Percentiles rank a stretch among this genome's conserved stretches.
phyloP scores from a whole-genome alignment of 768 basidiomycete species.

The Tylopilus vinaceipallidus region DNA sequence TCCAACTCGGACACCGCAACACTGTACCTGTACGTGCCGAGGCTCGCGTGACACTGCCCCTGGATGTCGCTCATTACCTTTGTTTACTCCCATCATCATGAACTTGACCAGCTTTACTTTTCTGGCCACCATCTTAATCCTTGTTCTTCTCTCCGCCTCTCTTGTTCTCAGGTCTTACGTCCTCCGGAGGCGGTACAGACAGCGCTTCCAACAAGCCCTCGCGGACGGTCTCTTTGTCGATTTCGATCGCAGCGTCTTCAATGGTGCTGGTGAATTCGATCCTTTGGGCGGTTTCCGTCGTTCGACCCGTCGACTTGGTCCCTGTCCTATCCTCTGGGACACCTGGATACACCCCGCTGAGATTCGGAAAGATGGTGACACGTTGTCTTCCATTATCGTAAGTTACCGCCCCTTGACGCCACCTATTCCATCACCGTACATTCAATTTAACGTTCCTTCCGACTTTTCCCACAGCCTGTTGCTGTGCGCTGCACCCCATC shows the following conservation, averaged over 20 bases:
- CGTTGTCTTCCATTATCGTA: conserved; percentile 20
- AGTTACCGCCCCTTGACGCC: not conserved
- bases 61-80: not conserved
- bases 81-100: conserved; percentile 8
- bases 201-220: conserved; percentile 51
- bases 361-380: not conserved
- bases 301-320: conserved; percentile 2
- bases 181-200: conserved; percentile 56
- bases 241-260: conserved; percentile 18
- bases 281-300: conserved; percentile 2
- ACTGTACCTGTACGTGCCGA: conserved; percentile 28
- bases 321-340: conserved; percentile 19
- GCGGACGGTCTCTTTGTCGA: conserved; percentile 43
- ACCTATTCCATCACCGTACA: not conserved
- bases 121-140: conserved; percentile 66
- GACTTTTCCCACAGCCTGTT: conserved; percentile 14
- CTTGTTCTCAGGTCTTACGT: conserved; percentile 65
- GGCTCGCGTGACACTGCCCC: conserved; percentile 11
- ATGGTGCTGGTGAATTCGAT: not conserved
- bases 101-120: conserved; percentile 57
- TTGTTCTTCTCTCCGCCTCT: conserved; percentile 60
- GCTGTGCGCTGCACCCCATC: conserved; percentile 9
- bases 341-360: conserved; percentile 7
- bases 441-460: not conserved
- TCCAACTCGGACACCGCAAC: conserved; percentile 18